phyloP scores from a whole-genome alignment of 345 rosid species.

The Syzygium oleosum region DNA sequence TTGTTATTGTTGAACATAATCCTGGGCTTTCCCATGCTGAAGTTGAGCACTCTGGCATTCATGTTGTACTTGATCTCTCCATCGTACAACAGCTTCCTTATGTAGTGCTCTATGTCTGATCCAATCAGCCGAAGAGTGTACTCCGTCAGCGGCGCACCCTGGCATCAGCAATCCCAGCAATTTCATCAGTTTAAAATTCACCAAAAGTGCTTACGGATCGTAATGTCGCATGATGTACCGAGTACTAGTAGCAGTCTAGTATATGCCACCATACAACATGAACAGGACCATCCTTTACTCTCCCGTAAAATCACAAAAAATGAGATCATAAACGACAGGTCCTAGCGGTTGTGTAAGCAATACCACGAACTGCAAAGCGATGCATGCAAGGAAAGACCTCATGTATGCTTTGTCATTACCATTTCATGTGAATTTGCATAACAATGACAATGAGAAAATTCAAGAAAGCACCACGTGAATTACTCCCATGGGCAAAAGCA shows the following conservation, averaged over 20 bases:
- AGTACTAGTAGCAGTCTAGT: neutral
- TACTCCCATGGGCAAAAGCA: neutral
- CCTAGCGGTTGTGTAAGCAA: neutral
- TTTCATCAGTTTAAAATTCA: neutral
- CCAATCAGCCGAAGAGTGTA: constrained; percentile 84
- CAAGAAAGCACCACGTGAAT: neutral
- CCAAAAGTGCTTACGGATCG: neutral
- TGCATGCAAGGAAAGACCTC: neutral
- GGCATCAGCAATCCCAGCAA: neutral
- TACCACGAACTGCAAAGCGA: neutral
- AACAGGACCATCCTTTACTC: neutral
- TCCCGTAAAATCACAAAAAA: neutral
- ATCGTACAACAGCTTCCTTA: constrained; percentile 72
- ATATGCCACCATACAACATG: neutral
- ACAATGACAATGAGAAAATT: neutral
- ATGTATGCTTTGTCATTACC: neutral
- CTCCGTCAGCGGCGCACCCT: constrained; percentile 94
- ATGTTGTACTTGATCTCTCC: constrained; percentile 90
- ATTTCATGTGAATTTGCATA: neutral
- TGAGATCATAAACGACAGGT: neutral
- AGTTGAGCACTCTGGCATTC: constrained; percentile 71
- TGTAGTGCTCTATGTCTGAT: constrained; percentile 87
- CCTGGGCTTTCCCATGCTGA: constrained; percentile 89
- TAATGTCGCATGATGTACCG: neutral
- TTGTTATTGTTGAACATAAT: constrained; percentile 37